phyloP scores from a whole-genome alignment of 768 basidiomycete genomes.

The Tylopilus sp. region DNA sequence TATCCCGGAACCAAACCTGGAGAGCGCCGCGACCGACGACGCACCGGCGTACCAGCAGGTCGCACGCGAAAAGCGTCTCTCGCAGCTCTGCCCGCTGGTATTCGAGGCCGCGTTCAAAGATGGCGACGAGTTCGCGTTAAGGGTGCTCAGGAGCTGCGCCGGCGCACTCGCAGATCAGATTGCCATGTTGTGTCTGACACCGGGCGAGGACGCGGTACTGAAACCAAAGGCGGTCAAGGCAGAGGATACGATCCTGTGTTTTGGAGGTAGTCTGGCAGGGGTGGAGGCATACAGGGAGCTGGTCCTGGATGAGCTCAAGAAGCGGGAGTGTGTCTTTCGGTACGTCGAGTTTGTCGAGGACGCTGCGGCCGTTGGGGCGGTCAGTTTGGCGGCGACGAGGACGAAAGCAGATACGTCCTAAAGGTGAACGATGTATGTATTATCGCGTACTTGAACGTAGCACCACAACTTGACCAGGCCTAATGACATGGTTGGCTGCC shows the following conservation, averaged over 20 bases:
- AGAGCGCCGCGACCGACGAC: slow-evolving; percentile 15
- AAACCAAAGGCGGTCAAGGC: slow-evolving; percentile 45
- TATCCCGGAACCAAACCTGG: slow-evolving; percentile 47
- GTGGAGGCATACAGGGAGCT: slow-evolving; percentile 55
- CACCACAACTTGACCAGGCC: too few species aligned
- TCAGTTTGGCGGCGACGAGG: slow-evolving; percentile 41
- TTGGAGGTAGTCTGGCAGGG: slow-evolving; percentile 77
- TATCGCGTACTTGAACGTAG: too few species aligned
- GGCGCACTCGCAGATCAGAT: slow-evolving; percentile 14
- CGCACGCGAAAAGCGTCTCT: slow-evolving; percentile 70
- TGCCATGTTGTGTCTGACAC: slow-evolving; percentile 37
- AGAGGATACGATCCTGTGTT: slow-evolving; percentile 58
- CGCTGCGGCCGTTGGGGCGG: slow-evolving; percentile 62
- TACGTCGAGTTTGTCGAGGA: slow-evolving; percentile 68
- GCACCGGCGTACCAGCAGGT: slow-evolving; percentile 29
- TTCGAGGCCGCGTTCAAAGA: slow-evolving; percentile 74
- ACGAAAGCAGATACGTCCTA: background rate
- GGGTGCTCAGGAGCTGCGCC: slow-evolving; percentile 52
- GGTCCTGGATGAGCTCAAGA: slow-evolving; percentile 51
- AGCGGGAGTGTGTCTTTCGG: slow-evolving; percentile 60
- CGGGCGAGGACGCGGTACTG: slow-evolving; percentile 37
- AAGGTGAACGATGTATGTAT: background rate
- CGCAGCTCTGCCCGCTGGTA: slow-evolving; percentile 71
- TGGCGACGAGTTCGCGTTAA: slow-evolving; percentile 59
- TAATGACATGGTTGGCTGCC: background rate